phyloP scores from a whole-genome alignment of 2,329 filamentous ascomycete genomes.

The Tolypocladium inflatum region DNA sequence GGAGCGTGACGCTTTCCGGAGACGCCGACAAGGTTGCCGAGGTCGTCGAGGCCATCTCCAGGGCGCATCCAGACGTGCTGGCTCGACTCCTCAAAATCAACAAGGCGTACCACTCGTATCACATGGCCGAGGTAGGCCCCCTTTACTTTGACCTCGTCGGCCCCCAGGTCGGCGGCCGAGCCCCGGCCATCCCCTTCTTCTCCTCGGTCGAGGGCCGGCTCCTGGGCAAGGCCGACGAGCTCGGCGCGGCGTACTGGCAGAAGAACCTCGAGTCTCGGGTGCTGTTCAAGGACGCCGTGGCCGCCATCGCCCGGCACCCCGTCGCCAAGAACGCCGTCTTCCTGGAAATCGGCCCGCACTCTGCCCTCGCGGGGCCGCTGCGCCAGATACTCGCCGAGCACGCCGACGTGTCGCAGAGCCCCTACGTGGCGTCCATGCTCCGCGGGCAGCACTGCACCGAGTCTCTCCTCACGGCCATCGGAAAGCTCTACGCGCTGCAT shows the following conservation, averaged over 20 bases:
- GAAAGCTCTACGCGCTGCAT: slow-evolving; percentile 4
- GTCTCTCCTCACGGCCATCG: slow-evolving; percentile 3
- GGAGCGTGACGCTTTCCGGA: not conserved
- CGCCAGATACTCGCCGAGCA: slow-evolving; percentile 5
- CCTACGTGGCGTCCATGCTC: slow-evolving; percentile 4
- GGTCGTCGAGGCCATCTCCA: not conserved
- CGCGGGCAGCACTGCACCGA: slow-evolving; percentile 2
- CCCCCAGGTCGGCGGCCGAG: too few relatives aligned
- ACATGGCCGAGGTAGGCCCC: slow-evolving; percentile 4
- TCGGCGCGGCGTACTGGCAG: slow-evolving; percentile 4
- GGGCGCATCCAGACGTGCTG: not conserved
- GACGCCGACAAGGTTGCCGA: slow-evolving; percentile 3
- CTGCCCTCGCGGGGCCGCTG: slow-evolving; percentile 10
- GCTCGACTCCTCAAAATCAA: slow-evolving; percentile 8
- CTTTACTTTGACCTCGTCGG: not conserved
- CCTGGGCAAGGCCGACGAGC: too few relatives aligned
- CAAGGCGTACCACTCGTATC: slow-evolving; percentile 22
- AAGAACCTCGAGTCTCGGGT: slow-evolving; percentile 6
- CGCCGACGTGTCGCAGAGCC: not conserved
- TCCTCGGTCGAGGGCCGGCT: too few relatives aligned
- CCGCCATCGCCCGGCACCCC: not conserved
- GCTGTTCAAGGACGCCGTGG: slow-evolving; percentile 4
- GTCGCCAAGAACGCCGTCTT: not conserved
- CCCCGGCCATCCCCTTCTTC: too few relatives aligned
- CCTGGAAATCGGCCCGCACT: slow-evolving; percentile 13